phyloP scores from a whole-genome alignment of 1,139 yeast species.

The Debaryomyces udenii region DNA sequence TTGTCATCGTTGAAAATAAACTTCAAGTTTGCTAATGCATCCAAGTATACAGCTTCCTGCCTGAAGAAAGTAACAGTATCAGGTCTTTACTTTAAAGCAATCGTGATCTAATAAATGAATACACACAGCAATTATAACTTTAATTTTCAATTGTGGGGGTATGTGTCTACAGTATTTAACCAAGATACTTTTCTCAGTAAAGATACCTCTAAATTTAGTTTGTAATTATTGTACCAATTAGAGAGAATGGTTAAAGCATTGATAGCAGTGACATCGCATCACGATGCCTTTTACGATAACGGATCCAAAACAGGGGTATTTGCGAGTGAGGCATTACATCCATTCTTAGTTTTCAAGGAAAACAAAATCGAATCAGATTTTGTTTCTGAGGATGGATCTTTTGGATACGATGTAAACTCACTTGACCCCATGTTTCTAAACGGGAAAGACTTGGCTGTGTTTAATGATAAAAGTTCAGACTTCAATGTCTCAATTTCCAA shows the following conservation, averaged over 20 bases:
- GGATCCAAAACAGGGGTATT: slow-evolving; percentile 60
- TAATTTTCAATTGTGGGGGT: not conserved
- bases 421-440: slow-evolving; percentile 36
- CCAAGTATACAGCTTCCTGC: not conserved
- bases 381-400: slow-evolving; percentile 58
- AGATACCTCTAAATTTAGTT: no score
- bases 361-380: slow-evolving; percentile 55
- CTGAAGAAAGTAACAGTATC: no score
- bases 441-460: slow-evolving; percentile 43
- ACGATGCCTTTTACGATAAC: slow-evolving; percentile 52
- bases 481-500: slow-evolving; percentile 36
- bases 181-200: not conserved
- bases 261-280: slow-evolving; percentile 52
- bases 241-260: slow-evolving; percentile 41
- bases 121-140: slow-evolving; percentile 4
- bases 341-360: slow-evolving; percentile 46
- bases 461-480: slow-evolving; percentile 39
- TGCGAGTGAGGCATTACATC: slow-evolving; percentile 58
- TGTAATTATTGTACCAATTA: not conserved
- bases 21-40: not conserved
- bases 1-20: not conserved
- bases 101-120: not conserved
- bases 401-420: slow-evolving; percentile 58
- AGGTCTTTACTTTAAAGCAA: not conserved
- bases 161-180: slow-evolving; percentile 2